These are phyloP conservation scores for Rhododendron mucronatum DNA, from an alignment of 148 eudicot species.

Conservation along the genomic window DNA sequence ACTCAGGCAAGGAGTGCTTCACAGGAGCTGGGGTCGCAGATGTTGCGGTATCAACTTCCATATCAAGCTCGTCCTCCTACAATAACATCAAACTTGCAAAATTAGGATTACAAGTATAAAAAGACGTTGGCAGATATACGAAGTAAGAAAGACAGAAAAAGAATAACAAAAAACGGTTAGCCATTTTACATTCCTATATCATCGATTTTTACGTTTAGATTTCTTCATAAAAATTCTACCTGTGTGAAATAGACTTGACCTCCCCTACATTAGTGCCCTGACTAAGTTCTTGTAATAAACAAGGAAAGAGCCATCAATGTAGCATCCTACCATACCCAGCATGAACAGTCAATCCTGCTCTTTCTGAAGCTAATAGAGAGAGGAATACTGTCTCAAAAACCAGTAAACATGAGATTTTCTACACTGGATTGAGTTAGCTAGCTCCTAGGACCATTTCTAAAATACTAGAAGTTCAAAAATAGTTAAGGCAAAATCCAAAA, in stretches of 20 bases:
- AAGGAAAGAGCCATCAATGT: not conserved
- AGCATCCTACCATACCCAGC: not conserved
- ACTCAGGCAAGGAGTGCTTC: slow-evolving; percentile 73
- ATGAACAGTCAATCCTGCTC: not conserved
- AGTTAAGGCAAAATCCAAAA: not conserved
- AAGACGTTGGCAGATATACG: not conserved
- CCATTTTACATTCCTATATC: not conserved
- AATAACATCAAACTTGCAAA: not conserved
- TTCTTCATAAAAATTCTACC: not conserved
- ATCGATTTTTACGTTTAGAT: not conserved
- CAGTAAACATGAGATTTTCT: not conserved
- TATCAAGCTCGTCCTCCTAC: slow-evolving; percentile 71
- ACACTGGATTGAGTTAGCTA: not conserved
- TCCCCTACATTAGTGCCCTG: not conserved
- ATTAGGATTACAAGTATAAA: not conserved
- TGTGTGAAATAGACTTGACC: not conserved
- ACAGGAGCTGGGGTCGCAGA: slow-evolving; percentile 57
- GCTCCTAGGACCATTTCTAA: not conserved
- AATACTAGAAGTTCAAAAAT: not conserved
- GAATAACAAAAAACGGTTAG: not conserved
- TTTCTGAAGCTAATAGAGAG: not conserved
- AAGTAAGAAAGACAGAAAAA: not conserved
- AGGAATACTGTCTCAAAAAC: not conserved
- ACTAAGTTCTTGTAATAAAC: not conserved
- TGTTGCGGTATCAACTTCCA: slow-evolving; percentile 87